These are phyloP conservation scores for Aspergillus aculeatus DNA, from an alignment of 2,329 filamentous ascomycete species.

Conservation along the genomic window DNA sequence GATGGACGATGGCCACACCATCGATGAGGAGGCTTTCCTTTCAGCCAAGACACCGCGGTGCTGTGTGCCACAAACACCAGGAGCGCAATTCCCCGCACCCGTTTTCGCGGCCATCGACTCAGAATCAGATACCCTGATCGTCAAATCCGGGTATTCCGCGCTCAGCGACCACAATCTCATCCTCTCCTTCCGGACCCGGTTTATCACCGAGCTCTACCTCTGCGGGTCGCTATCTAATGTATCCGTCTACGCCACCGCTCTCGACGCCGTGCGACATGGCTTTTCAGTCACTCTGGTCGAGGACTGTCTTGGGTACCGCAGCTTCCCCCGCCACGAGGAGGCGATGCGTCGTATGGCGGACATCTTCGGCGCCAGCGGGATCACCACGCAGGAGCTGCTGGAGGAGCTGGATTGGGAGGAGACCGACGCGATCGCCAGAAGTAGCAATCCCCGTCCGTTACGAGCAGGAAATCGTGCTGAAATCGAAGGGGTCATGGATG, in stretches of 20 bases:
- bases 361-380: slow-evolving; percentile 69
- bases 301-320: slow-evolving; percentile 83
- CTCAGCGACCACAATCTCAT: slow-evolving; percentile 74
- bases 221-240: slow-evolving; percentile 85
- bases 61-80: slow-evolving; percentile 40
- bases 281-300: slow-evolving; percentile 82
- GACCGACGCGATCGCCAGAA: slow-evolving; percentile 38
- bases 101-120: slow-evolving; percentile 52
- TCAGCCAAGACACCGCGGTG: slow-evolving; percentile 35
- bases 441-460: slow-evolving; percentile 15
- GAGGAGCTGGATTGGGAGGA: slow-evolving; percentile 45
- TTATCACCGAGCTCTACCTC: slow-evolving; percentile 86
- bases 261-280: slow-evolving; percentile 86
- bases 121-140: slow-evolving; percentile 53
- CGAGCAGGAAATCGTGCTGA: slow-evolving; percentile 26
- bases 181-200: slow-evolving; percentile 73
- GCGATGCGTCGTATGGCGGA: slow-evolving; percentile 71
- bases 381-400: slow-evolving; percentile 61
- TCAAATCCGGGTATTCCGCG: slow-evolving; percentile 84
- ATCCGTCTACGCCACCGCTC: slow-evolving; percentile 84
- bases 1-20: slow-evolving; percentile 5
- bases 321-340: slow-evolving; percentile 64
- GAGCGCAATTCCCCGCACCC: slow-evolving; percentile 52
- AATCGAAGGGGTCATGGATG: slow-evolving; percentile 37
- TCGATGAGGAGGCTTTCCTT: slow-evolving; percentile 47